These are phyloP conservation scores for Xylaria cubensis DNA, from an alignment of 495 filamentous ascomycete species.

Conservation along the genomic window DNA sequence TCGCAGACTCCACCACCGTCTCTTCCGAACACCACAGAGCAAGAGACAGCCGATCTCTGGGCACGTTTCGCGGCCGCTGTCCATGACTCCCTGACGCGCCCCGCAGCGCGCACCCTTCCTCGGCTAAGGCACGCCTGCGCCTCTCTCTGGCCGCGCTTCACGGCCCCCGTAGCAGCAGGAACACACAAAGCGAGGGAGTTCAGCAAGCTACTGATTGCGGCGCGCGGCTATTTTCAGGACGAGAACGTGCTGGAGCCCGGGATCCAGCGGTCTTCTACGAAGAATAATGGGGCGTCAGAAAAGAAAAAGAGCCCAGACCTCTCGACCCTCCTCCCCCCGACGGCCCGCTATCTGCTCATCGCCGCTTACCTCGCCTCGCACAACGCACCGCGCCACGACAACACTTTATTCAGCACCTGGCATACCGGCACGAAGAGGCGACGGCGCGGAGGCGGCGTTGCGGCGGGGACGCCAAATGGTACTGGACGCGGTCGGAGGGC, in stretches of 20 bases:
- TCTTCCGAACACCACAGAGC: constrained; percentile 45
- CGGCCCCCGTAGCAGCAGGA: constrained; percentile 67
- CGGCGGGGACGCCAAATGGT: constrained; percentile 37
- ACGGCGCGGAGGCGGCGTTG: constrained; percentile 43
- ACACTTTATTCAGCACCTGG: constrained; percentile 83
- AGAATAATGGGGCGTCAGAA: constrained; percentile 15
- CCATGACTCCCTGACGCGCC: constrained; percentile 73
- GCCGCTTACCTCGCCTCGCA: constrained; percentile 92
- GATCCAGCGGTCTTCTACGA: constrained; percentile 57
- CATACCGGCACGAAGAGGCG: constrained; percentile 59
- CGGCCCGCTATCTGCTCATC: constrained; percentile 80
- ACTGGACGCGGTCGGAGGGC: constrained; percentile 56
- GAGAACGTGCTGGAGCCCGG: constrained; percentile 74
- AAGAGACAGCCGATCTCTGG: constrained; percentile 72
- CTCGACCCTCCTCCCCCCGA: constrained; percentile 70
- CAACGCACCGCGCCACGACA: constrained; percentile 79
- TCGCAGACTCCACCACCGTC: constrained; percentile 48
- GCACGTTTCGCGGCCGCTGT: constrained; percentile 74
- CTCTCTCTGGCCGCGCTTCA: constrained; percentile 74
- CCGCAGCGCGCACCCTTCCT: constrained; percentile 69
- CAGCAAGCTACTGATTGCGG: constrained; percentile 76
- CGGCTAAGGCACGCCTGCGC: constrained; percentile 62
- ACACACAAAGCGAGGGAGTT: constrained; percentile 78
- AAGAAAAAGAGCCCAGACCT: constrained; percentile 37
- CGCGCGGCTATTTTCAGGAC: constrained; percentile 76